These are phyloP conservation scores for Solanum sejunctum DNA, from an alignment of 257 asterid species.

Conservation along the genomic window DNA sequence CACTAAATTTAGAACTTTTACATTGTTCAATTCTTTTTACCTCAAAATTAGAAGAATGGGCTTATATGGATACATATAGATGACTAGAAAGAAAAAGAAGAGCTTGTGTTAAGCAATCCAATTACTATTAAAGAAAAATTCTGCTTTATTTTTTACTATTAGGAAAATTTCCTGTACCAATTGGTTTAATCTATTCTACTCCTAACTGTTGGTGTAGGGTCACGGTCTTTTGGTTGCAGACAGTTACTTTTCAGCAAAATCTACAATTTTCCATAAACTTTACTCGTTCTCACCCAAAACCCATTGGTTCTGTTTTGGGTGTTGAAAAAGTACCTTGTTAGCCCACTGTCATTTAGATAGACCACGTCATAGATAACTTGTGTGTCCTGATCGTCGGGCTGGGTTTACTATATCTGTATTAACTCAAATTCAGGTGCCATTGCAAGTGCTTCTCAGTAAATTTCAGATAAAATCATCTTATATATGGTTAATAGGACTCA, in stretches of 20 bases:
- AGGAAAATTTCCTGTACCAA: not conserved
- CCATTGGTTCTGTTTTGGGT: not conserved
- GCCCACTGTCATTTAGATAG: not conserved
- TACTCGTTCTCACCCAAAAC: not conserved
- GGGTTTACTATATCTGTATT: not conserved
- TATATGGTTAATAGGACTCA: not conserved
- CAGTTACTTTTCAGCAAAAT: not conserved
- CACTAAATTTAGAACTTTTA: not conserved
- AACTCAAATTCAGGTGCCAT: not conserved
- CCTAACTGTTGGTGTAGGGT: not conserved
- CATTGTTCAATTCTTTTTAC: not conserved
- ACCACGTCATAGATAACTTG: not conserved
- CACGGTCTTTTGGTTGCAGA: not conserved
- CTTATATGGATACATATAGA: not conserved
- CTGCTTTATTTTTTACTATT: not conserved
- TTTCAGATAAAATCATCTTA: not conserved
- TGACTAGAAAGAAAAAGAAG: not conserved
- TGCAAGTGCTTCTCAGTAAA: not conserved
- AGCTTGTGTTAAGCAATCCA: not conserved
- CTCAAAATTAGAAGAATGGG: not conserved
- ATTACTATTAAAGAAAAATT: not conserved
- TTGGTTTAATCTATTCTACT: not conserved
- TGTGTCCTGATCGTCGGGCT: not conserved
- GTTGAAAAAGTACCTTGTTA: not conserved
- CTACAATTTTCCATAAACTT: not conserved